phyloP scores from a whole-genome alignment of 169 alveolate species.

The Eimeria nieschulzi region DNA sequence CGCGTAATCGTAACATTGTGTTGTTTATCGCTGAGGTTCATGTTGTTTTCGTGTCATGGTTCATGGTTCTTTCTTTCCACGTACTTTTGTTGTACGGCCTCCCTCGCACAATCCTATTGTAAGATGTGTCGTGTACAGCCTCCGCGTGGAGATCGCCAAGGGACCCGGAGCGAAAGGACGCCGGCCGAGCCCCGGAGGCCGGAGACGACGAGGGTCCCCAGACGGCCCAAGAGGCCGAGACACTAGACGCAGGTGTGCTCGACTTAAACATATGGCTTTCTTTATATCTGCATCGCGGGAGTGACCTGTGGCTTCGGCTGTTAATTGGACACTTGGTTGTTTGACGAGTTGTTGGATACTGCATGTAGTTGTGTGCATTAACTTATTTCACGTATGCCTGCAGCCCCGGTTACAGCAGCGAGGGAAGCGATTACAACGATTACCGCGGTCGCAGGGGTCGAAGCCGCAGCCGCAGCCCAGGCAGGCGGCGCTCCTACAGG shows the following conservation, averaged over 20 bases:
- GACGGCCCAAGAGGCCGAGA: constrained; percentile 54
- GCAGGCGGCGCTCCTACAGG: constrained; percentile 55
- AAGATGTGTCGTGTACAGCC: constrained; percentile 26
- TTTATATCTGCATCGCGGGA: too few species aligned
- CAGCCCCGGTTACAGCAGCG: constrained; percentile 64
- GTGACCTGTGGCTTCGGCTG: too few species aligned
- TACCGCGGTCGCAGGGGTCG: constrained; percentile 61
- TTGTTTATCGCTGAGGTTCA: background rate
- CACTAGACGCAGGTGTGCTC: constrained; percentile 28
- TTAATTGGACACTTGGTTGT: too few species aligned
- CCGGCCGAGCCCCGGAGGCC: constrained; percentile 24
- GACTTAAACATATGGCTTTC: background rate
- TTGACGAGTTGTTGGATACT: background rate
- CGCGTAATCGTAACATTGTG: background rate
- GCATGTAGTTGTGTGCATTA: background rate
- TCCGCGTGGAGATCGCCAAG: constrained; percentile 55
- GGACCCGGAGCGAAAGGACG: constrained; percentile 60
- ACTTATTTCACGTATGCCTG: background rate
- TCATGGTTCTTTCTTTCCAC: too few species aligned
- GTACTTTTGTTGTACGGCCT: too few species aligned
- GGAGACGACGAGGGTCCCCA: constrained; percentile 49
- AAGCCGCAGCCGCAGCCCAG: constrained; percentile 58
- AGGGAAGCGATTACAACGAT: constrained; percentile 64
- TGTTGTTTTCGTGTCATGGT: background rate
- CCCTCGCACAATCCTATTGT: too few species aligned